A percentile compares a stretch with the other conserved stretches of the same genome.
Conservation (phyloP, 2,329 filamentous ascomycete species). For the Neonectria coccinea region DNA sequence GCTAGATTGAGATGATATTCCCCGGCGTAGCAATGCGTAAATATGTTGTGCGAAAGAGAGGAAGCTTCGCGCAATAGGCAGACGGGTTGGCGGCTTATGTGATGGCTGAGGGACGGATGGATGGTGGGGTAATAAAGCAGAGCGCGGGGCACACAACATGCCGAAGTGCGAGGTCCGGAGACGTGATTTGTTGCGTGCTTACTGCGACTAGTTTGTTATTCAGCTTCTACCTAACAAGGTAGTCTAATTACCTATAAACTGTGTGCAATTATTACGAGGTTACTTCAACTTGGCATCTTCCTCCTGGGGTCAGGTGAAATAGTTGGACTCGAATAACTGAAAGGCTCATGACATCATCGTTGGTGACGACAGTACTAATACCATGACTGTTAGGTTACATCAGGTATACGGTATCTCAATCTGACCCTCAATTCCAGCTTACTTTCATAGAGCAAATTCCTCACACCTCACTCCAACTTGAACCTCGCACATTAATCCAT, state of each 20-base stretch:
- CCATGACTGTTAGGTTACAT: not conserved
- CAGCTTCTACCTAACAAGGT: too few species aligned
- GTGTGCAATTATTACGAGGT: not conserved
- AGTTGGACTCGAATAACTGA: not conserved
- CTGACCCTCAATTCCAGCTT: not conserved
- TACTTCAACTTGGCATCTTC: not conserved
- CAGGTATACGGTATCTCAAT: not conserved
- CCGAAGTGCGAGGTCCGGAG: constrained; percentile 28
- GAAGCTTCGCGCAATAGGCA: not conserved
- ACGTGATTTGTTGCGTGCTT: not conserved
- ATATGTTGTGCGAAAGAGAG: not conserved
- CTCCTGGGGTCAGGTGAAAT: not conserved
- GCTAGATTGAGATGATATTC: not conserved
- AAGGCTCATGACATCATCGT: not conserved
- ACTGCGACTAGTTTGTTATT: not conserved
- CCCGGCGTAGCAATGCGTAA: not conserved
- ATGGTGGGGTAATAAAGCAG: constrained; percentile 23
- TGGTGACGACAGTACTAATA: not conserved
- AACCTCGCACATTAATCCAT: not conserved
- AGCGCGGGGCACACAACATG: constrained; percentile 21
- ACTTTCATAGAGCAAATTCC: not conserved
- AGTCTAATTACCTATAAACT: not conserved
- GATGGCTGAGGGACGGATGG: constrained; percentile 6
- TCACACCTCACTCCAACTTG: not conserved
- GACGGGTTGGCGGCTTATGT: constrained; percentile 12